Evolutionary conservation across 202 grass and related monocot genomes (phyloP).

Genomic region (Dendrocalamus latiflorus): DNA sequence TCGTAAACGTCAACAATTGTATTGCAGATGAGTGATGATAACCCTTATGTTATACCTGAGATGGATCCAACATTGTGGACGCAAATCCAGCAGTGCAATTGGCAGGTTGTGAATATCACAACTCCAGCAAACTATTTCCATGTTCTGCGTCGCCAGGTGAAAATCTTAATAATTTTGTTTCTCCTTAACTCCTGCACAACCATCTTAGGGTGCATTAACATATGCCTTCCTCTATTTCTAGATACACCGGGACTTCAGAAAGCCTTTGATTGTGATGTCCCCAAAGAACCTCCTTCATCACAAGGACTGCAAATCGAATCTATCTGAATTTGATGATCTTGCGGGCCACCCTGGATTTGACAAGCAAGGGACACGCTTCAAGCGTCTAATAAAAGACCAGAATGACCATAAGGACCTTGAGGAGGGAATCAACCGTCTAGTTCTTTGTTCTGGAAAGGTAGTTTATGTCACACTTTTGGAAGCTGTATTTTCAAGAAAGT

Average conservation of each 20-base stretch:
- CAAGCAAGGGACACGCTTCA: conserved; percentile 97
- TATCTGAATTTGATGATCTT: conserved; percentile 92
- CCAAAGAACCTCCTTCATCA: conserved; percentile 97
- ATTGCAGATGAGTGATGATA: conserved; percentile 93
- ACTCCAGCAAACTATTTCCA: conserved; percentile 98
- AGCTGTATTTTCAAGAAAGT: neutral
- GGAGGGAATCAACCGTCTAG: conserved; percentile 78
- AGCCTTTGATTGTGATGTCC: conserved; percentile 94
- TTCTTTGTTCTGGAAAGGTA: conserved; percentile 98
- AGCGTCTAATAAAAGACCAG: conserved; percentile 85
- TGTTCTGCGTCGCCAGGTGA: conserved; percentile 87
- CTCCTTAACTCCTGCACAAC: neutral
- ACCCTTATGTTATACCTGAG: conserved; percentile 89
- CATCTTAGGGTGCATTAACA: conserved; percentile 26
- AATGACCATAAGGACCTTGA: conserved; percentile 85
- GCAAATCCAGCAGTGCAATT: conserved; percentile 95
- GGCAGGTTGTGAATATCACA: conserved; percentile 94
- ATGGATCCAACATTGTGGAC: conserved; percentile 88
- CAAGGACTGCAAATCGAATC: conserved; percentile 92
- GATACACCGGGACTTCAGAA: conserved; percentile 94
- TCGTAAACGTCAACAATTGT: neutral
- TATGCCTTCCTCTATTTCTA: conserved; percentile 39
- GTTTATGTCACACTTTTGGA: neutral
- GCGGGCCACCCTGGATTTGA: conserved; percentile 86
- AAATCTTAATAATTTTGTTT: conserved; percentile 16